Base-by-base conservation (phyloP, 371 early-diverging fungal genomes). In the Mortierella sp. region DNA sequence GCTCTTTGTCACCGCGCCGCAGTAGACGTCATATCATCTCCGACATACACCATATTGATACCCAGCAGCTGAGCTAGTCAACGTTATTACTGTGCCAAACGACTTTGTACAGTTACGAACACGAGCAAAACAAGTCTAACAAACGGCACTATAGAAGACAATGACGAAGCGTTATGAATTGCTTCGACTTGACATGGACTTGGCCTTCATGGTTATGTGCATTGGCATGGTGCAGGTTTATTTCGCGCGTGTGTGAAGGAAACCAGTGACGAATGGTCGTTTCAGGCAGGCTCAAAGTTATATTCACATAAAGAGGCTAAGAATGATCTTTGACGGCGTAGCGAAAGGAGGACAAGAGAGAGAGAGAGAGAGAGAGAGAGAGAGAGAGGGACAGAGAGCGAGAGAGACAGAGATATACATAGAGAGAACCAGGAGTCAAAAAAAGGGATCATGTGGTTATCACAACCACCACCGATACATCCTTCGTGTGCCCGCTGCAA, bases 1-100 rank as follows among this genome's bases (percentile, higher is more conserved):
- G 51, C 48, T 35, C 38, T 65, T n/a, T 51, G 51, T 51, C 12
- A 4, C 12, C 48, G 12, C 60, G 32, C 43, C 68, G 46, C 68
- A 68, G 68, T 68, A 68, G 38, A 68, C 68, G 35, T 32, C 38
- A 32, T 49, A 41, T 58, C 81, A 60, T 76, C 51, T 41, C 48
- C 71, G 68, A 68, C 35, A 11, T 18, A 16, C 68, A 18, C n/a
- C 24, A 24, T 68, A 68, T 68, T 68, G 68, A 68, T 10, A 68
- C 68, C 43, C 68, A 68, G 68, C 68, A 68, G 68, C 68, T 68
- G 68, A 11, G 68, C 68, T 41, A 38, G 43, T 10, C 63, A 21
- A 68, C 12, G 56, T 16, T 6, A 24, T 16, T 18, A 54, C 54
- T 16, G 54, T 54, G 54, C 54, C 16, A 12, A 6, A 4, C 54